Conservation (phyloP, 1,284 basidiomycete genomes). For the Naganishia albida region DNA sequence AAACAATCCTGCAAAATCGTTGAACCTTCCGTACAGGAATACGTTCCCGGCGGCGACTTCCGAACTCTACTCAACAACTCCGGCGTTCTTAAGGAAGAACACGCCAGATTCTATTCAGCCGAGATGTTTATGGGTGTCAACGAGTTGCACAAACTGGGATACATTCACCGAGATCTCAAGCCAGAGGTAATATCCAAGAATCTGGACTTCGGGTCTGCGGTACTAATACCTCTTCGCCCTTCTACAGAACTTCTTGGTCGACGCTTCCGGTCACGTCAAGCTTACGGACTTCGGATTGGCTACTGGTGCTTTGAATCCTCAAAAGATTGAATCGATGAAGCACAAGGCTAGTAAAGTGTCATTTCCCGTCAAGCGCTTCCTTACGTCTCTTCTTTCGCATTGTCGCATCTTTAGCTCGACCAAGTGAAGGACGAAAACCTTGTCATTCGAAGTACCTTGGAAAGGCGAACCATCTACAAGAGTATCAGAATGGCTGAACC, state of each 20-base stretch:
- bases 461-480: conserved; percentile 91
- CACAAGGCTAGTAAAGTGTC: conserved; percentile 67
- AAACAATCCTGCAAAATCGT: neutral
- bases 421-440: conserved; percentile 93
- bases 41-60: conserved; percentile 95
- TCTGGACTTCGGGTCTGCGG: neutral
- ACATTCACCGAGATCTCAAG: conserved; percentile 96
- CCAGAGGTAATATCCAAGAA: conserved; percentile 70
- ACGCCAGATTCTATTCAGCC: conserved; percentile 89
- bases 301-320: conserved; percentile 92
- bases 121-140: conserved; percentile 93
- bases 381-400: conserved; percentile 14
- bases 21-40: conserved; percentile 61
- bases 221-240: conserved; percentile 15
- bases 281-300: conserved; percentile 98
- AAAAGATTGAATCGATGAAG: conserved; percentile 90
- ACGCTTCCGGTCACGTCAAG: conserved; percentile 94
- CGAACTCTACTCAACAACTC: conserved; percentile 93
- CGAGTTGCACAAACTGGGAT: conserved; percentile 90
- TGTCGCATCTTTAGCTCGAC: conserved; percentile 73
- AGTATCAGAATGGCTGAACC: conserved; percentile 88
- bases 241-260: conserved; percentile 90
- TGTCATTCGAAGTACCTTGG: conserved; percentile 87
- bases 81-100: conserved; percentile 91
- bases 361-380: neutral